Evolutionary conservation across 257 asterid genomes (phyloP), one percentile per base, ranked within the genome.

Genomic region (Solanum gracilifrons): DNA sequence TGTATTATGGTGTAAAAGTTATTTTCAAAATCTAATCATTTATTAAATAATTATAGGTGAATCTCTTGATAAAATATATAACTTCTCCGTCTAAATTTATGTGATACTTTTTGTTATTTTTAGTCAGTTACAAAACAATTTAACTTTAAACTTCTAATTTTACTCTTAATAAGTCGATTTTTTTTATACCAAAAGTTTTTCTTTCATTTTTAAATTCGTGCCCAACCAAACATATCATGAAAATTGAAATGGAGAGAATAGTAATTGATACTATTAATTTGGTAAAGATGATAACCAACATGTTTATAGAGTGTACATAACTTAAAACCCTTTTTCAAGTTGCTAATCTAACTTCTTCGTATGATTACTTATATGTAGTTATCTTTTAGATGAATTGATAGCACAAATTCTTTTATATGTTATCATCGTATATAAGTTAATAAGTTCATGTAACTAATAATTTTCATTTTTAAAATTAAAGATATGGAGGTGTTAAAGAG

Each of bases 401-500:
- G 20, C 3, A 16, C 20, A 46, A 46, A 13, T 13, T 4, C 7
- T 46, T 13, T 13, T 13, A 46, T 43, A 43, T 46, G 7, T 46
- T 46, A 46, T 46, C 7, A 13, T 46, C 18, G 21, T 48, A 15
- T 48, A 48, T 48, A 48, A 48, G 51, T 11, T 43, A 43, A 11
- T 43, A 43, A 11, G 60, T 15, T 48, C 21, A 48, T 48, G 83
- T 20, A 39, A 13, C 13, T 23, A 7, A 76, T 74, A 75, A 3
- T 4, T 84, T 27, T 37, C 7, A 3, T 74, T 86, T 41, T 36
- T 25, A 23, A 55, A 66, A 66, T 66, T 66, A 66, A 79, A 96
- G 98, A 72, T 97, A 97, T 88, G 98, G 98, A 75, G 91, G 89
- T 86, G 92, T 97, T 36, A 90, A 89, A 84, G 99, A 95, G 89